Conservation (phyloP, 2,329 filamentous ascomycete genomes). For the Ascochyta pisi region DNA sequence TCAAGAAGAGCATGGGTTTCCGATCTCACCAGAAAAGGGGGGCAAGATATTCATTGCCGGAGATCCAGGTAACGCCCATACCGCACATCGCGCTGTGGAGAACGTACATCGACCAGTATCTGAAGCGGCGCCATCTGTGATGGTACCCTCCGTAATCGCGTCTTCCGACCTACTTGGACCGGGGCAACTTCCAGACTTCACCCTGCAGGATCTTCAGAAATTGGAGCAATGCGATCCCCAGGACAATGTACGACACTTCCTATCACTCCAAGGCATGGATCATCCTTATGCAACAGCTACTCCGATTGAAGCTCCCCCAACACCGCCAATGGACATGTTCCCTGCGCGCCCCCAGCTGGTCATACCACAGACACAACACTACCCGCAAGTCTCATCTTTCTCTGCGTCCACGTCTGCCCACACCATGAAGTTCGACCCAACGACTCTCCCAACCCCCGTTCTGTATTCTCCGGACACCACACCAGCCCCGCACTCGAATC, state of each 20-base stretch:
- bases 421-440: conserved; percentile 38
- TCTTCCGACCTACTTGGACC: conserved; percentile 90
- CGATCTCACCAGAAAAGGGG: conserved; percentile 66
- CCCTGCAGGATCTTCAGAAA: conserved; percentile 75
- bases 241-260: conserved; percentile 91
- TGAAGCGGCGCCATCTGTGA: conserved; percentile 67
- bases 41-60: conserved; percentile 79
- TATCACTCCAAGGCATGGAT: conserved; percentile 78
- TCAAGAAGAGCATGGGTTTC: conserved; percentile 72
- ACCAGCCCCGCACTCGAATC: conserved; percentile 57
- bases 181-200: conserved; percentile 66
- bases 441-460: conserved; percentile 38
- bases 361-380: conserved; percentile 38
- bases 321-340: conserved; percentile 51
- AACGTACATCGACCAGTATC: conserved; percentile 71
- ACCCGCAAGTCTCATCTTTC: conserved; percentile 42
- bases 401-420: conserved; percentile 47
- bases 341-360: conserved; percentile 42
- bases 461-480: conserved; percentile 50
- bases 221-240: conserved; percentile 80
- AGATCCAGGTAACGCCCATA: conserved; percentile 78
- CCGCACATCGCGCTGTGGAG: conserved; percentile 61
- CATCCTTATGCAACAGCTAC: conserved; percentile 70
- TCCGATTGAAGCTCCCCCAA: conserved; percentile 60
- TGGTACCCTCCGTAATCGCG: conserved; percentile 73